phyloP scores from a whole-genome alignment of 148 eudicot species.

The Rhododendron simsii region DNA sequence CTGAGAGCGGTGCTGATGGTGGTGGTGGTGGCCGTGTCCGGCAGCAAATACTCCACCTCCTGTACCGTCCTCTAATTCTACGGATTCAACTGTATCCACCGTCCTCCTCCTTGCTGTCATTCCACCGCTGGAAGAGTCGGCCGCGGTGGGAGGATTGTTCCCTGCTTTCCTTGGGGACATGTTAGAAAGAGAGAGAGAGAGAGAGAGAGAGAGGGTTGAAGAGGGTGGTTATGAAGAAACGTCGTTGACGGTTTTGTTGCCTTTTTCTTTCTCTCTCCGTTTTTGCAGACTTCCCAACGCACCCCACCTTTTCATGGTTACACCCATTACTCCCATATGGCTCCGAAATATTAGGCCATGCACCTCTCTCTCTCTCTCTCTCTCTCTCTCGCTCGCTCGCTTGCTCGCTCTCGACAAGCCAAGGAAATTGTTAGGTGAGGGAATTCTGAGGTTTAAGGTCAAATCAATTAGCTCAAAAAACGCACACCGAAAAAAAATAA shows the following conservation, averaged over 20 bases:
- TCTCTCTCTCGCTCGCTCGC: too few relatives aligned
- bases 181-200: background rate
- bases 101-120: background rate
- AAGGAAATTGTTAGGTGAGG: background rate
- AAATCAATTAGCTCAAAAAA: too few relatives aligned
- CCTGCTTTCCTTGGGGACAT: background rate
- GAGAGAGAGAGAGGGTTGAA: background rate
- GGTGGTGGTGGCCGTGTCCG: background rate
- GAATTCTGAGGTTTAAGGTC: too few relatives aligned
- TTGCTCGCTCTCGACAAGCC: background rate
- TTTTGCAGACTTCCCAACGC: background rate
- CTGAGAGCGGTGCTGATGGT: background rate
- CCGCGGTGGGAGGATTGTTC: background rate
- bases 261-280: background rate
- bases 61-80: background rate
- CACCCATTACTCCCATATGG: background rate
- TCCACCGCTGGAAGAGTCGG: background rate
- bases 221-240: background rate
- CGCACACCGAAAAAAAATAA: background rate
- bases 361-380: conserved; percentile 1
- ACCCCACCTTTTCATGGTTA: background rate
- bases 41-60: background rate
- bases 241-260: background rate
- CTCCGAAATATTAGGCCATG: conserved; percentile 5
- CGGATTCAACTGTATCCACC: background rate